Percentiles rank a stretch among this genome's conserved stretches.
These are phyloP conservation scores for Dioscorea cayenensis DNA, from an alignment of 116 monocot species.

Conservation along the genomic window DNA sequence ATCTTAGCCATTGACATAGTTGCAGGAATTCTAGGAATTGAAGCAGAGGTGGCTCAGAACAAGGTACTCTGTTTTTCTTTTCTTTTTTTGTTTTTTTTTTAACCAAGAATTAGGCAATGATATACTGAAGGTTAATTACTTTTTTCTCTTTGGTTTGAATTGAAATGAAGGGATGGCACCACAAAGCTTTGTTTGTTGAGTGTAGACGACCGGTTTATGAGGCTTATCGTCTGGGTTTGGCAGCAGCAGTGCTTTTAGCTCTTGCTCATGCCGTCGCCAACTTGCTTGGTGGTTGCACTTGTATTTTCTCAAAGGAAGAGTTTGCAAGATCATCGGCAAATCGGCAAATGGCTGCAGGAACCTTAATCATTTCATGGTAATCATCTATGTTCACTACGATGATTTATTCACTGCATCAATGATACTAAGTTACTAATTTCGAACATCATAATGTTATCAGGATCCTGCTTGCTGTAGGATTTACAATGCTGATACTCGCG, in stretches of 20 bases:
- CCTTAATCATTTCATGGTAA: slow-evolving; percentile 75
- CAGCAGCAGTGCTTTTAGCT: slow-evolving; percentile 59
- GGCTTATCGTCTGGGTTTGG: slow-evolving; percentile 70
- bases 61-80: slow-evolving; percentile 27
- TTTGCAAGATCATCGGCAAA: slow-evolving; percentile 31
- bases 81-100: too few relatives aligned
- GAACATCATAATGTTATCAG: slow-evolving; percentile 10
- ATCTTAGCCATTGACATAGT: slow-evolving; percentile 43
- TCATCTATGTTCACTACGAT: not conserved
- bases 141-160: not conserved
- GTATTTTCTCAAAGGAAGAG: slow-evolving; percentile 44
- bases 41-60: slow-evolving; percentile 60
- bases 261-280: slow-evolving; percentile 54
- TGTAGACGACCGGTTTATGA: slow-evolving; percentile 70
- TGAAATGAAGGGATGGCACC: slow-evolving; percentile 49
- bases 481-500: slow-evolving; percentile 43
- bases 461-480: slow-evolving; percentile 37
- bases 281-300: slow-evolving; percentile 65
- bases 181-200: slow-evolving; percentile 63
- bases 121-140: not conserved
- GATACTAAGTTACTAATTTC: not conserved
- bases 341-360: slow-evolving; percentile 40
- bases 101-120: not conserved
- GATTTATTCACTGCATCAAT: not conserved
- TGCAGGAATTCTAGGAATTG: slow-evolving; percentile 55